These are phyloP conservation scores for Podila clonocystis DNA, from an alignment of 192 early-diverging fungal genomes.

Conservation along the genomic window DNA sequence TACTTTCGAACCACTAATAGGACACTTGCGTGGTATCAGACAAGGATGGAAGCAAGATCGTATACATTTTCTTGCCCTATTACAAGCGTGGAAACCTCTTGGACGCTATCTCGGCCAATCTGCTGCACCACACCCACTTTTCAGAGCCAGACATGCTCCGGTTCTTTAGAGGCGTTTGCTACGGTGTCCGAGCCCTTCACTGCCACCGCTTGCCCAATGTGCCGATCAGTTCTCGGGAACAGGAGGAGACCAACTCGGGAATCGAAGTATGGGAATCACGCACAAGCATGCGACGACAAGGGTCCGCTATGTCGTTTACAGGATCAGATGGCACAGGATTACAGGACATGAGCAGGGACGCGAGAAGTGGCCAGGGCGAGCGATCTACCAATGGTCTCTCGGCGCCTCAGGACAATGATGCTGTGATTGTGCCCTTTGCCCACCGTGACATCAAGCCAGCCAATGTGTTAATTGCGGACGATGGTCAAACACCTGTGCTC, in stretches of 20 bases:
- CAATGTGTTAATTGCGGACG: slow-evolving; percentile 75
- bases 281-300: slow-evolving; percentile 27
- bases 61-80: slow-evolving; percentile 79
- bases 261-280: slow-evolving; percentile 48
- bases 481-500: slow-evolving; percentile 71
- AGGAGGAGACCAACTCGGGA: slow-evolving; percentile 25
- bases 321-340: slow-evolving; percentile 40
- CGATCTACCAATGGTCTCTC: slow-evolving; percentile 4
- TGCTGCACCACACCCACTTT: slow-evolving; percentile 59
- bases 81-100: slow-evolving; percentile 68
- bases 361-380: background rate
- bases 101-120: slow-evolving; percentile 63
- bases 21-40: slow-evolving; percentile 64
- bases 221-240: slow-evolving; percentile 41
- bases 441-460: slow-evolving; percentile 84
- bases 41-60: slow-evolving; percentile 58
- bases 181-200: slow-evolving; percentile 66
- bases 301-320: slow-evolving; percentile 18
- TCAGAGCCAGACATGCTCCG: slow-evolving; percentile 66
- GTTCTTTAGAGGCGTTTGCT: slow-evolving; percentile 68
- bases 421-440: slow-evolving; percentile 61
- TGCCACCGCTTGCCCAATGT: slow-evolving; percentile 58
- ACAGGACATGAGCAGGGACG: slow-evolving; percentile 17
- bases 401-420: slow-evolving; percentile 29
- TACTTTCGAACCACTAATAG: slow-evolving; percentile 23